Evolutionary conservation across 2,329 filamentous ascomycete genomes (phyloP).

Genomic region (Aspergillus sp.): DNA sequence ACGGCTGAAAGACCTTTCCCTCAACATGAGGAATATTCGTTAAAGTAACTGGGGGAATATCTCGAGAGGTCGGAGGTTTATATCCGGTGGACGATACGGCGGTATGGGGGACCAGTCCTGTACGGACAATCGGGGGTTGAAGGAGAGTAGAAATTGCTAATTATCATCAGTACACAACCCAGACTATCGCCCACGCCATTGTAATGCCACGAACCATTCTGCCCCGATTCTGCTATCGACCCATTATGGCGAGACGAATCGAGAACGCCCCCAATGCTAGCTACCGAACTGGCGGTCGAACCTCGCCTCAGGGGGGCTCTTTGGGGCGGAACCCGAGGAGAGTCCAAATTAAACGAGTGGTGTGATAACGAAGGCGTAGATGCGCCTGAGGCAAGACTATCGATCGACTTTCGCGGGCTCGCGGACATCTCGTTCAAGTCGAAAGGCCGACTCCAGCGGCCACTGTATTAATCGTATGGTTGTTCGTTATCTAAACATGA

Average conservation of each 20-base stretch:
- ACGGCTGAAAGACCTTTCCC: slow-evolving; percentile 72
- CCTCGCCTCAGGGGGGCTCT: slow-evolving; percentile 55
- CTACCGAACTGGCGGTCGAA: slow-evolving; percentile 82
- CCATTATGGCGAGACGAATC: slow-evolving; percentile 60
- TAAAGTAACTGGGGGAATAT: slow-evolving; percentile 89
- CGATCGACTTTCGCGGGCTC: slow-evolving; percentile 60
- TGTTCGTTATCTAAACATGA: slow-evolving; percentile 31
- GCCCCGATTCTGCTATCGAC: slow-evolving; percentile 67
- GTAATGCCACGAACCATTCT: slow-evolving; percentile 60
- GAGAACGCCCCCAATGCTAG: slow-evolving; percentile 78
- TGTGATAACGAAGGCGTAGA: slow-evolving; percentile 50
- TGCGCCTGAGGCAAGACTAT: slow-evolving; percentile 56
- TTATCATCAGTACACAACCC: slow-evolving; percentile 8
- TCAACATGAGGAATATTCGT: slow-evolving; percentile 85
- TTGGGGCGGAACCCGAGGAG: slow-evolving; percentile 28
- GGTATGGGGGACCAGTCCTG: slow-evolving; percentile 76
- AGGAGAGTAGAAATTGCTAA: slow-evolving; percentile 88
- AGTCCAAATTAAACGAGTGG: slow-evolving; percentile 36
- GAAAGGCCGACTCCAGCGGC: slow-evolving; percentile 29
- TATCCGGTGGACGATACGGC: slow-evolving; percentile 64
- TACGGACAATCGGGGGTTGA: slow-evolving; percentile 82
- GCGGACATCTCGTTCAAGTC: slow-evolving; percentile 53
- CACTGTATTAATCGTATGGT: slow-evolving; percentile 23
- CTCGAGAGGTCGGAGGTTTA: slow-evolving; percentile 75
- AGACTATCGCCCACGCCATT: not conserved